A percentile compares a stretch with the other conserved stretches of the same genome.
Conservation (phyloP, 164 flowering plant genomes). For the Chloranthus sessilifolius region DNA sequence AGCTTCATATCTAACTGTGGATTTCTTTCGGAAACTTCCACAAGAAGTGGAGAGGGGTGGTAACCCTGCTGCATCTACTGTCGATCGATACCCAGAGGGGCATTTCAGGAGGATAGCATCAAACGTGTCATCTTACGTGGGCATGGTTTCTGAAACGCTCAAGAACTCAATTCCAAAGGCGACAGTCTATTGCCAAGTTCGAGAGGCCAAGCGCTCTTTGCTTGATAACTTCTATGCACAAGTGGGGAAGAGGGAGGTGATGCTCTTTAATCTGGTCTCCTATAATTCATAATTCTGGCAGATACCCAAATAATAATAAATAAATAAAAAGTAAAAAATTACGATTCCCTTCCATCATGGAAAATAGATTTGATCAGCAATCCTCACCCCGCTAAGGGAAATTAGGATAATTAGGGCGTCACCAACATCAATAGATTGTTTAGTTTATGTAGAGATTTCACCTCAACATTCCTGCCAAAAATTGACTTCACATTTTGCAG, state of each 20-base stretch:
- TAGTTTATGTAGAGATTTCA: too few species aligned
- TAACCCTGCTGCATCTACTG: constrained; percentile 26
- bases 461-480: too few species aligned
- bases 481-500: too few species aligned
- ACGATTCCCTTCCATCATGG: too few species aligned
- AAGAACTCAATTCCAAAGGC: constrained; percentile 56
- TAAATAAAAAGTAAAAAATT: too few species aligned
- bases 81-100: constrained; percentile 49
- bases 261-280: background rate
- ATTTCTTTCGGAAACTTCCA: constrained; percentile 60
- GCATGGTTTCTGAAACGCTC: constrained; percentile 53
- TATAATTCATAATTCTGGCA: too few species aligned
- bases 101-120: constrained; percentile 60
- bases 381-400: too few species aligned
- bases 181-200: constrained; percentile 67
- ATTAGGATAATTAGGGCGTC: too few species aligned
- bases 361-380: too few species aligned
- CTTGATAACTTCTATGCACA: constrained; percentile 57
- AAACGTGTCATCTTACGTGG: constrained; percentile 47
- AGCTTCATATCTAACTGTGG: constrained; percentile 58
- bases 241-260: constrained; percentile 68
- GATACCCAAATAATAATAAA: too few species aligned
- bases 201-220: constrained; percentile 51
- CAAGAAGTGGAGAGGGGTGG: constrained; percentile 55
- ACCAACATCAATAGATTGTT: too few species aligned